Evolutionary conservation across 345 rosid species (phyloP), one percentile per base, ranked within the genome.

Genomic region (Citropsis articulata): DNA sequence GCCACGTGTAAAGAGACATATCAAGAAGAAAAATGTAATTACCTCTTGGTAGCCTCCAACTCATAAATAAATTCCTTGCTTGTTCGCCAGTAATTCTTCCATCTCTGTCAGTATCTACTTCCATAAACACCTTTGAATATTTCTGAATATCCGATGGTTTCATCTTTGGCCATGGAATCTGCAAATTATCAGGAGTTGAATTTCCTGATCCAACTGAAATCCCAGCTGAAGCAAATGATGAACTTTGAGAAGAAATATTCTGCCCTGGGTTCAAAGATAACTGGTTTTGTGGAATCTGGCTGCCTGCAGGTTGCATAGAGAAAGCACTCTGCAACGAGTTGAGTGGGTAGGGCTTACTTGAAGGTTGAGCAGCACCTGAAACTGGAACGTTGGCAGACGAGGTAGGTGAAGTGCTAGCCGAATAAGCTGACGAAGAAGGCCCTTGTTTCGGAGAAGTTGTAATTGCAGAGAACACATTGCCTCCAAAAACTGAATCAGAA

Each of bases 11-110:
- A 76, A 66, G 73, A 63, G 53, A 48, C 10, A 22, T 30, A 56
- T 31, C 33, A 69, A 28, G 28, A 38, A 13, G 33, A 72, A 80
- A 80, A 61, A 4, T 38, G 55, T 38, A 30, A 61, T 82, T 88
- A 95, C 99, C 99, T 89, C 99, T 89, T 55, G 99, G 98, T 68
- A 95, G 86, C 87, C 93, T 91, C 99, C 99, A 94, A 85, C 99
- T 95, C 85, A 93, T 86, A 83, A 95, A 95, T 67, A 95, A 85
- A 86, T 94, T 90, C 79, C 91, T 88, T 57, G 99, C 98, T 89
- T 95, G 91, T 86, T 92, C 98, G 60, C 99, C 99, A 38, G 90
- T 92, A 72, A 95, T 92, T 86, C 87, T 93, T 71, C 99, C 99
- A 91, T 95, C 99, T 82, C 92, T 89, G 80, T 95, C 99, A 22